Conservation (phyloP, 148 eudicot species). For the Salicornia ramosissima region DNA sequence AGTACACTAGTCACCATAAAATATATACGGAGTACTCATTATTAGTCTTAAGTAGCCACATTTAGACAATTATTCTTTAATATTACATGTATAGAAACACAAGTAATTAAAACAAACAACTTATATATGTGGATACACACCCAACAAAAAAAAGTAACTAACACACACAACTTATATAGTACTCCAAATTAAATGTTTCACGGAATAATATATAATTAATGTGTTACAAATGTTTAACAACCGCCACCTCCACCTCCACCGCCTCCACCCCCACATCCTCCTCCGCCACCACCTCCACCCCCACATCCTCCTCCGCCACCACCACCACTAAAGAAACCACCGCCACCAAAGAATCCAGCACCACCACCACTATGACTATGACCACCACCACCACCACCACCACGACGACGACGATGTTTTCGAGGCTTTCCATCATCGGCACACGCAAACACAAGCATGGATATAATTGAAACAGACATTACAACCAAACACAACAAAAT, state of each 20-base stretch:
- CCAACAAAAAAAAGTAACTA: no score
- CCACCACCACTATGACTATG: neutral
- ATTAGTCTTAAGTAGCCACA: no score
- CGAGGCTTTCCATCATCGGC: constrained; percentile 7
- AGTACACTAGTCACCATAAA: no score
- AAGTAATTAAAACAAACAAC: no score
- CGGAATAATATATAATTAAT: no score
- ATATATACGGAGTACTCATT: no score
- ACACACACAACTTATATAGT: no score
- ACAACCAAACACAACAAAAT: constrained; percentile 7
- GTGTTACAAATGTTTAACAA: neutral
- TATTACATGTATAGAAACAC: no score
- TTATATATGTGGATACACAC: no score
- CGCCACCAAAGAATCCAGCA: neutral
- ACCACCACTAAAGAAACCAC: neutral
- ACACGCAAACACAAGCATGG: constrained; percentile 19
- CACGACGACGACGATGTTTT: neutral
- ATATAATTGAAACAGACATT: constrained; percentile 18
- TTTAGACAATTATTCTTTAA: no score
- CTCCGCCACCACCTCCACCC: neutral
- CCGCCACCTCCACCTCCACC: constrained; percentile 2
- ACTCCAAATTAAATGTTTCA: no score
- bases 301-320: neutral
- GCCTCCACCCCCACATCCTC: constrained; percentile 1
- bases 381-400: neutral